Evolutionary conservation across 164 flowering plant genomes (phyloP).

Genomic region (Stephania yunnanensis): DNA sequence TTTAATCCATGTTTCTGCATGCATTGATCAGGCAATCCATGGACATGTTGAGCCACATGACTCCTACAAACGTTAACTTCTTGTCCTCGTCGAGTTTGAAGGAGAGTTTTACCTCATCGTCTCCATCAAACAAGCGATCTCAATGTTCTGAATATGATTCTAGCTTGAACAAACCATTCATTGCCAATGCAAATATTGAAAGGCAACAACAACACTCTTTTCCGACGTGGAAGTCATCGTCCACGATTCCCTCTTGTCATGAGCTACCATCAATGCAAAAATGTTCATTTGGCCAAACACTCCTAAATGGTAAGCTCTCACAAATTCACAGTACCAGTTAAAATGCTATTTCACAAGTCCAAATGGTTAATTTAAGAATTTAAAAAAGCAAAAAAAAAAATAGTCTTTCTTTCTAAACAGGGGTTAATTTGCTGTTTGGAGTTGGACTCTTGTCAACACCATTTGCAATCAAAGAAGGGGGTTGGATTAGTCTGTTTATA

Average conservation of each 20-base stretch:
- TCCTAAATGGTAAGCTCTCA: constrained; percentile 42
- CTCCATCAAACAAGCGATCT: constrained; percentile 20
- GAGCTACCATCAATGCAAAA: constrained; percentile 22
- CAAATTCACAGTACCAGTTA: too few relatives aligned
- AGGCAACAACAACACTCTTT: constrained; percentile 17
- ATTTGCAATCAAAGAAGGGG: constrained; percentile 67
- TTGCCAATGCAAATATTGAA: constrained; percentile 22
- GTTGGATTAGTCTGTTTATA: constrained; percentile 55
- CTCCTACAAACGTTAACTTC: constrained; percentile 34
- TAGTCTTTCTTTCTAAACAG: constrained; percentile 24
- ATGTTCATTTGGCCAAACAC: constrained; percentile 43
- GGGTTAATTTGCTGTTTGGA: constrained; percentile 63
- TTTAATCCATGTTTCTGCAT: background rate
- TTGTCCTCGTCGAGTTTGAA: constrained; percentile 19
- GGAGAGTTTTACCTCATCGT: constrained; percentile 24
- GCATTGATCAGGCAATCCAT: constrained; percentile 42
- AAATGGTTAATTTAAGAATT: background rate
- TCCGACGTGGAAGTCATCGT: constrained; percentile 3
- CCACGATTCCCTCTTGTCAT: constrained; percentile 10
- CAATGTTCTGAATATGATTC: constrained; percentile 15
- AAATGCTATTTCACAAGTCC: too few relatives aligned
- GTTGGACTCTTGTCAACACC: constrained; percentile 69
- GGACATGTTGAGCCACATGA: constrained; percentile 33
- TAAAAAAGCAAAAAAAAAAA: background rate
- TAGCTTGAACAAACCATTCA: constrained; percentile 27